Base-by-base conservation (phyloP, 2,329 filamentous ascomycete species). In the Trichophyton benhamiae region DNA sequence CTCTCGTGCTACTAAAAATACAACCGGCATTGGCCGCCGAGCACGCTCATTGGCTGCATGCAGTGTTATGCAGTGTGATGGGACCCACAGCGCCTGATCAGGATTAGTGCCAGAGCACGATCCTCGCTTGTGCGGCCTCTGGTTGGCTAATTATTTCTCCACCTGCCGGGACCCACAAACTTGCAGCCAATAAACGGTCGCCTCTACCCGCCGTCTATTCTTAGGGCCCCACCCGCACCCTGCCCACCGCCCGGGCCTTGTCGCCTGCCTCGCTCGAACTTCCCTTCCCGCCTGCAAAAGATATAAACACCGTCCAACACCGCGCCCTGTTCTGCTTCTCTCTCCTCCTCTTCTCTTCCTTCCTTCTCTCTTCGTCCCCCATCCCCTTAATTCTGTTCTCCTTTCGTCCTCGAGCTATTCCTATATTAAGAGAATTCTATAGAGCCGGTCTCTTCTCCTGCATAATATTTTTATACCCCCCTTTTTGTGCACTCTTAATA, bases 351-450 rank as follows among this genome's bases (percentile, higher is more conserved):
- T 44, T 55, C 46, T 38, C 27, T 49, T 42, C 22, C 33, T 27
- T 41, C 42, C 9, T 58, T 42, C 33, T 36, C 38, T 42, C 13
- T 15, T 44, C 15, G 22, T 38, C 41, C 57, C 15, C 58, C 48
- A 38, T 42, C 57, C 57, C 15, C n/a, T 30, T 27, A 49, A 17
- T 49, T 57, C 44, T 38, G 33, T 30, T 61, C 48, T 58, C 57
- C 65, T 68, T 68, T 69, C 67, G 66, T 69, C 55, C 60, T 57
- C 62, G 67, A 68, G 68, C 68, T 70, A 70, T 67, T 67, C 69
- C 63, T 61, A 64, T 64, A 70, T 69, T 60, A 64, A 66, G 65
- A 64, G 62, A 57, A 57, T 52, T 52, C 15, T 55, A 44, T 53
- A 55, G 55, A 61, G 36, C 48, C 44, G 30, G 38, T 57, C 44